Evolutionary conservation across 2,329 filamentous ascomycete genomes (phyloP).

Genomic region (Chaetothyriales sp.): DNA sequence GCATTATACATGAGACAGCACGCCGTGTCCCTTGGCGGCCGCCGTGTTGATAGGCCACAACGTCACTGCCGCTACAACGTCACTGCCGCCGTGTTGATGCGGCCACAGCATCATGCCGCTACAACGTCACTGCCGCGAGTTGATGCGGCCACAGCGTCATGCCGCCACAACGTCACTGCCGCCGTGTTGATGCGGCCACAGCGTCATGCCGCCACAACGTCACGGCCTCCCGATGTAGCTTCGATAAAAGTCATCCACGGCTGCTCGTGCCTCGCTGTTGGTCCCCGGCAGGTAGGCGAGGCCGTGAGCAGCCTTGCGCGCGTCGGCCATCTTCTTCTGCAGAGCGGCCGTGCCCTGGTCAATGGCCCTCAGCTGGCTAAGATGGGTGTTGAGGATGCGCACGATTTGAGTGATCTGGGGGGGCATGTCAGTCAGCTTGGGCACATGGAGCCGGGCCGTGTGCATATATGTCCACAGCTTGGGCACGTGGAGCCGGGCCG

Average conservation of each 20-base stretch:
- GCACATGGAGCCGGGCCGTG: conserved; percentile 11
- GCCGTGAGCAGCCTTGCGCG: conserved; percentile 54
- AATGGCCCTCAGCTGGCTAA: conserved; percentile 85
- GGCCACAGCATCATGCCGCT: neutral
- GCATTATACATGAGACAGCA: too few relatives aligned
- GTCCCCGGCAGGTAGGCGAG: conserved; percentile 25
- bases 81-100: conserved; percentile 56
- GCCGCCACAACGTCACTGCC: too few relatives aligned
- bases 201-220: too few relatives aligned
- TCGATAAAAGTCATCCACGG: conserved; percentile 78
- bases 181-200: too few relatives aligned
- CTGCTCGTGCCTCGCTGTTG: conserved; percentile 45
- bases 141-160: too few relatives aligned
- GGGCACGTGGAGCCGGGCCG: conserved; percentile 8
- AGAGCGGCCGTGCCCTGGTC: conserved; percentile 70
- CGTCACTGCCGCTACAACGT: conserved; percentile 40
- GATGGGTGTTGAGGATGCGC: conserved; percentile 81
- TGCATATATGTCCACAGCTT: conserved; percentile 3
- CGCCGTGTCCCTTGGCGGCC: too few relatives aligned
- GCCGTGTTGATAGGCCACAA: conserved; percentile 3
- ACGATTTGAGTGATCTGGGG: conserved; percentile 82
- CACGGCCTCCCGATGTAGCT: conserved; percentile 68
- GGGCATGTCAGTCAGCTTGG: conserved; percentile 7
- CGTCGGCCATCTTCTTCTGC: conserved; percentile 66
- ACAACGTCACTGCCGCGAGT: neutral